Conservation (phyloP, 768 basidiomycete species). For the Symmetrospora coprosmae region DNA sequence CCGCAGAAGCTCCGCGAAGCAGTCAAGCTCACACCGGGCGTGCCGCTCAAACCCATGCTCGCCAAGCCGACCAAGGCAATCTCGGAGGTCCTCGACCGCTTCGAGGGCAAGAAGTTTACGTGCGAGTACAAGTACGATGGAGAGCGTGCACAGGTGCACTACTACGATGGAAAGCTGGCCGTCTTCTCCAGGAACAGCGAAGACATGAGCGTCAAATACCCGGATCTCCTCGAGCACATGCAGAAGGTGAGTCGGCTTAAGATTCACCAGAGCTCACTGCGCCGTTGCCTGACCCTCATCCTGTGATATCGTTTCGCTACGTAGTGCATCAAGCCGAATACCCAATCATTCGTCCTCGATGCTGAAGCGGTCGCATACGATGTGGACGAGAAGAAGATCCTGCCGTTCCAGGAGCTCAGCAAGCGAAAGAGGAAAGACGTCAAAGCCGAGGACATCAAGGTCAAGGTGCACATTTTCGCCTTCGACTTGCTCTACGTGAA, state of each 20-base stretch:
- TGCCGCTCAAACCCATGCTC: conserved; percentile 95
- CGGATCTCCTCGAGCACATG: conserved; percentile 87
- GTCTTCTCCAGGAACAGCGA: conserved; percentile 87
- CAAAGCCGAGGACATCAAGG: conserved; percentile 91
- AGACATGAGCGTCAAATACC: conserved; percentile 99
- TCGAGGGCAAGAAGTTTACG: conserved; percentile 87
- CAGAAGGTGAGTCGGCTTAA: conserved; percentile 50
- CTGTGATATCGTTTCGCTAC: neutral
- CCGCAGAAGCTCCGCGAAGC: conserved; percentile 52
- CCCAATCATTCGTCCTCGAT: conserved; percentile 84
- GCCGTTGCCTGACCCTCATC: too few species aligned
- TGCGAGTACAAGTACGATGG: conserved; percentile 99
- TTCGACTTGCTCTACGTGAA: conserved; percentile 95
- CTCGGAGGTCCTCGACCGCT: conserved; percentile 87
- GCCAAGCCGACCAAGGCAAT: conserved; percentile 99
- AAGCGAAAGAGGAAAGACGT: conserved; percentile 93
- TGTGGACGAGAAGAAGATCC: conserved; percentile 46
- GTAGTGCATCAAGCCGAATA: conserved; percentile 66
- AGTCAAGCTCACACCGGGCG: conserved; percentile 86
- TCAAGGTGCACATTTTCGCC: conserved; percentile 86
- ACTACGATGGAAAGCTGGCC: conserved; percentile 64
- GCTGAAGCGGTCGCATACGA: conserved; percentile 96
- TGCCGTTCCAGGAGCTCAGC: conserved; percentile 97
- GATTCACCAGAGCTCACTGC: neutral
- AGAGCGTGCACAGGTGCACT: conserved; percentile 85